Conservation (phyloP, 495 filamentous ascomycete genomes). For the Penicillium roqueforti region DNA sequence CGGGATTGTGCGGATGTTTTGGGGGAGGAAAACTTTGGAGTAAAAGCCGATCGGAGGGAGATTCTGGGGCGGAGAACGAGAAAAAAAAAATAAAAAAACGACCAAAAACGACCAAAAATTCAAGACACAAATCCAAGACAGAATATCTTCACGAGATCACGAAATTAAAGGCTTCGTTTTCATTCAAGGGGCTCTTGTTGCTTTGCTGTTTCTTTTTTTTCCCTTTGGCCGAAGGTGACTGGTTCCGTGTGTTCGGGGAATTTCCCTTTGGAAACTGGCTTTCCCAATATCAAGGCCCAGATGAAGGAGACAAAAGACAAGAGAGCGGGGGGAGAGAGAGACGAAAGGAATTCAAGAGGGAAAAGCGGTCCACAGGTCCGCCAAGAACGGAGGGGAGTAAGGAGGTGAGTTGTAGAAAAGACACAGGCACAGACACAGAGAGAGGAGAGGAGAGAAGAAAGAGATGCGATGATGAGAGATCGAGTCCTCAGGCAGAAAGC, state of each 20-base stretch:
- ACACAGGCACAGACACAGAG: not conserved
- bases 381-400: slow-evolving; percentile 27
- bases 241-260: not conserved
- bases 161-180: slow-evolving; percentile 2
- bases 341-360: slow-evolving; percentile 15
- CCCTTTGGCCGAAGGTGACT: not conserved
- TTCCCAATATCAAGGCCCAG: not conserved
- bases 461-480: not conserved
- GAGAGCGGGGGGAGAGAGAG: slow-evolving; percentile 7
- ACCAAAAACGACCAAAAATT: no score
- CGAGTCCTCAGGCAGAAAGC: not conserved
- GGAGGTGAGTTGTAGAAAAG: slow-evolving; percentile 7
- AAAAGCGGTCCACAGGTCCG: slow-evolving; percentile 17
- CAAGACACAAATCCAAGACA: not conserved
- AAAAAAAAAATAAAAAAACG: slow-evolving; percentile 15
- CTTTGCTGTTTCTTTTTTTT: not conserved
- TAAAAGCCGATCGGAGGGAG: slow-evolving; percentile 21
- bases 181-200: not conserved
- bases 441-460: not conserved
- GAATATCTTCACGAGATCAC: not conserved
- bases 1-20: slow-evolving; percentile 15
- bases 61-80: slow-evolving; percentile 16
- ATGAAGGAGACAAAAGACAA: not conserved
- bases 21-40: slow-evolving; percentile 17
- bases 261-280: not conserved